These are phyloP conservation scores for Amaranthus palmeri DNA, from an alignment of 148 eudicot species.

Conservation along the genomic window DNA sequence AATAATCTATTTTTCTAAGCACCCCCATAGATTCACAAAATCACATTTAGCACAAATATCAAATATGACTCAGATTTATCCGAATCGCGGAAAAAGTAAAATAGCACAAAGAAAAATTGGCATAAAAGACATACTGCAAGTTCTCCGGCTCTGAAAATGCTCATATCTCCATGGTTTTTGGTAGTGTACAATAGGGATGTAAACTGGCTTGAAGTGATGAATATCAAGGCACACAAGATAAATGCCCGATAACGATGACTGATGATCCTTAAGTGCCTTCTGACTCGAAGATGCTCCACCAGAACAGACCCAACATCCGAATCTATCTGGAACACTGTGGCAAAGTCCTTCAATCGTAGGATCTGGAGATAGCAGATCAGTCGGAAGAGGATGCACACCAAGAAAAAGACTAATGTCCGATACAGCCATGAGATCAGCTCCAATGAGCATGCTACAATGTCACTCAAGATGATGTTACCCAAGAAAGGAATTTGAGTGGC, in stretches of 20 bases:
- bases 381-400: conserved; percentile 90
- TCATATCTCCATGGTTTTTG: conserved; percentile 38
- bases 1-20: background rate
- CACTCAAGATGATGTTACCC: conserved; percentile 57
- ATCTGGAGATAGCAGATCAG: conserved; percentile 85
- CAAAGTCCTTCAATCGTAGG: conserved; percentile 73
- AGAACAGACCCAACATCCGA: conserved; percentile 73
- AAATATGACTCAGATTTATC: background rate
- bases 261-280: conserved; percentile 68
- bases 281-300: conserved; percentile 72
- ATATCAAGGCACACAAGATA: conserved; percentile 55
- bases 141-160: conserved; percentile 67
- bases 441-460: conserved; percentile 54
- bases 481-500: conserved; percentile 64
- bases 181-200: conserved; percentile 62
- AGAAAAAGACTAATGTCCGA: conserved; percentile 70
- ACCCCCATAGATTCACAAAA: no score
- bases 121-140: conserved; percentile 56
- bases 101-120: background rate
- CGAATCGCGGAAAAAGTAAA: background rate
- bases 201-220: conserved; percentile 66
- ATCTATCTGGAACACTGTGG: conserved; percentile 53
- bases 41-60: background rate
- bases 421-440: conserved; percentile 88
- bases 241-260: conserved; percentile 80